Evolutionary conservation across 768 basidiomycete species (phyloP), one percentile per base, ranked within the genome.

Genomic region (Collybiopsis confluens): DNA sequence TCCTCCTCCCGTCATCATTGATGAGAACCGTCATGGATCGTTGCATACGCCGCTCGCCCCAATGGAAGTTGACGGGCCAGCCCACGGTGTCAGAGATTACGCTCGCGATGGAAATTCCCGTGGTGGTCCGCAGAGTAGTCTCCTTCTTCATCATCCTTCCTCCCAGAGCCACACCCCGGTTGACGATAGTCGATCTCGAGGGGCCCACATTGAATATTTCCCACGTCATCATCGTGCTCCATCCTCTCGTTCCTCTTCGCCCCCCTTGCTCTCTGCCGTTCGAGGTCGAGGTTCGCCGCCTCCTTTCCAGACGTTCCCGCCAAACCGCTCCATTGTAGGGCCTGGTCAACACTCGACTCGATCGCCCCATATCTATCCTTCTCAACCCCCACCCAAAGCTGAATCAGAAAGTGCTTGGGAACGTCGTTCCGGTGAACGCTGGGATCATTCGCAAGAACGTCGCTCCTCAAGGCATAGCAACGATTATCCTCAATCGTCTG

Each of bases 1-100:
- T 2, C 90, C 90, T 0, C 90, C 90, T 5, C 90, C 90, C 10
- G 85, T 92, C 37, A 77, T 88, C 48, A 69, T 92, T 8, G 89
- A 91, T 56, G 90, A 92, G 60, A 74, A 73, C 7, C 79, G 86
- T n/a, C 87, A 88, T 51, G 64, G 74, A 0, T 79, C 80, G 8
- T 79, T 82, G 3, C 87, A 88, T 56, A 81, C 86, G 0, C 85
- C 80, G 2, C 73, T 92, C 21, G 90, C 89, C 4, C 89, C 90
- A 0, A 92, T 92, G 90, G 82, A 82, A 13, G 76, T 87, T 7
- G 85, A 88, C 50, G 75, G 82, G 5, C 80, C 80, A 21, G 72
- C 73, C 55, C 9, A 16, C 54, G 81, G 78, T 54, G 59, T 60
- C 36, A 78, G 85, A 18, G 85, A 87, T 52, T 82, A 82, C 21